These are phyloP conservation scores for Arachis stenosperma DNA, from an alignment of 306 rosid species.

Conservation along the genomic window DNA sequence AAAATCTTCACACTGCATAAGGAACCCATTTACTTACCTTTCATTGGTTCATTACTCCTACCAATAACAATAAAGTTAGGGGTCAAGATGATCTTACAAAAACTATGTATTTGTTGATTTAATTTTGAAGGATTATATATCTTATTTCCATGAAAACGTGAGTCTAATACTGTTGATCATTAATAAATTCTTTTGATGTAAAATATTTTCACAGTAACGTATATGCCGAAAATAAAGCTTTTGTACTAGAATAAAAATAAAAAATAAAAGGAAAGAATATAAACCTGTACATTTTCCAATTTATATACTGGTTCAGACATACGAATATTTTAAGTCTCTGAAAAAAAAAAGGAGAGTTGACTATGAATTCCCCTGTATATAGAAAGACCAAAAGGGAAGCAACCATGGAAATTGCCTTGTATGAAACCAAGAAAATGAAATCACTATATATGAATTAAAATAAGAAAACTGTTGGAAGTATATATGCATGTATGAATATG, in stretches of 20 bases:
- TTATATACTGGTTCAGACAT: neutral
- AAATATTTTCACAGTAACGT: too few relatives aligned
- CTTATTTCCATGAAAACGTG: neutral
- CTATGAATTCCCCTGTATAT: neutral
- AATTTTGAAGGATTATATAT: too few relatives aligned
- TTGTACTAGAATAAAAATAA: too few relatives aligned
- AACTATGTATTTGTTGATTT: too few relatives aligned
- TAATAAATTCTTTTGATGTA: too few relatives aligned
- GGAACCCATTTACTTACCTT: neutral
- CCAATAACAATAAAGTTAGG: neutral
- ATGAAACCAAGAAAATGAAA: constrained; percentile 23
- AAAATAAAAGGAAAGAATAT: neutral
- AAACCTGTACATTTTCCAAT: constrained; percentile 34
- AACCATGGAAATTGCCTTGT: constrained; percentile 14
- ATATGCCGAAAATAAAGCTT: too few relatives aligned
- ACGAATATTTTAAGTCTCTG: neutral
- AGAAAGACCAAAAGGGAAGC: constrained; percentile 2
- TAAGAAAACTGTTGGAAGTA: neutral
- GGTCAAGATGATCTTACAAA: too few relatives aligned
- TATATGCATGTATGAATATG: neutral
- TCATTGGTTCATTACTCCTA: neutral
- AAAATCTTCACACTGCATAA: constrained; percentile 15
- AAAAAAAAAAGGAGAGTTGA: too few relatives aligned
- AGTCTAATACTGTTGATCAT: too few relatives aligned
- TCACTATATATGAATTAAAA: constrained; percentile 4